phyloP scores from a whole-genome alignment of 2,329 filamentous ascomycete genomes.

The Xylariales sp. region DNA sequence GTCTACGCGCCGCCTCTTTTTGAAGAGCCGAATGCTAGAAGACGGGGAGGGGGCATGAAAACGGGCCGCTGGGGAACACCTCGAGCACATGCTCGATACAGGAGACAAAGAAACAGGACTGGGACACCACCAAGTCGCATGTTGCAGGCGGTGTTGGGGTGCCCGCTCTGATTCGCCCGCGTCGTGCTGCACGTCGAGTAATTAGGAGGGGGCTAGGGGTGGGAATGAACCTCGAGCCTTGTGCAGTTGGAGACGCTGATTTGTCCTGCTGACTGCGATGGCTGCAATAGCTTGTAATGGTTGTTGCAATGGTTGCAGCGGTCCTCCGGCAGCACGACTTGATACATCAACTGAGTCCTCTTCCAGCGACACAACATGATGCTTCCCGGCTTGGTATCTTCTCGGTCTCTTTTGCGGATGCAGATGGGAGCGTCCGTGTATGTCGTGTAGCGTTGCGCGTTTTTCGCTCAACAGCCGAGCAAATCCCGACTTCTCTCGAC shows the following conservation, averaged over 20 bases:
- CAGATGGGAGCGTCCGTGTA: constrained; percentile 25
- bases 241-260: constrained; percentile 46
- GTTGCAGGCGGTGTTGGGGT: constrained; percentile 32
- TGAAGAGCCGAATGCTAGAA: constrained; percentile 17
- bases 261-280: constrained; percentile 48
- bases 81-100: constrained; percentile 20
- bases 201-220: constrained; percentile 29
- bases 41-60: constrained; percentile 17
- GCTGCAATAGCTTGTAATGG: constrained; percentile 13
- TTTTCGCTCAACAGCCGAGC: constrained; percentile 18
- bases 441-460: constrained; percentile 36
- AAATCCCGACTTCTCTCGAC: constrained; percentile 19
- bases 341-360: constrained; percentile 28
- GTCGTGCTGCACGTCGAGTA: constrained; percentile 39
- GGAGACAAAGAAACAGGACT: constrained; percentile 28
- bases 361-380: constrained; percentile 41
- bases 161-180: constrained; percentile 43
- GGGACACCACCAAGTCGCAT: constrained; percentile 27
- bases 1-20: constrained; percentile 9
- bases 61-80: constrained; percentile 20
- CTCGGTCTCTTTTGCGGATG: constrained; percentile 33
- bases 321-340: constrained; percentile 43
- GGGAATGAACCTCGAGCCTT: constrained; percentile 43
- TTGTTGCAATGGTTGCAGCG: constrained; percentile 39
- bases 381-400: constrained; percentile 31